Base-by-base conservation (phyloP, 2,329 filamentous ascomycete genomes). In the Cladosporium phlei region DNA sequence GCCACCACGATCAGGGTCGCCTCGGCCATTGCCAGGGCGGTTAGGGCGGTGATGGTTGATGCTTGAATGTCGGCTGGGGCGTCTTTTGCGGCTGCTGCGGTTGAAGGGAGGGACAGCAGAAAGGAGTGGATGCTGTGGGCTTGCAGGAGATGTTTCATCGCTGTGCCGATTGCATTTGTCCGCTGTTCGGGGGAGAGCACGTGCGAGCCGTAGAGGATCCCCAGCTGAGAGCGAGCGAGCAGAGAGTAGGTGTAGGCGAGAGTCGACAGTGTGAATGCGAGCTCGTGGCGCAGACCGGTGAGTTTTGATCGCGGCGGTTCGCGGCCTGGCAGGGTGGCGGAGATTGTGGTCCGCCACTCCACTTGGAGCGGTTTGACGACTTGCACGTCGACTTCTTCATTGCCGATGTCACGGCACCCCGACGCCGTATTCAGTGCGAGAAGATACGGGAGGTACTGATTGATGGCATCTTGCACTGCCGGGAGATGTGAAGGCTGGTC, bases 1-100 rank as follows among this genome's bases (percentile, higher is more conserved):
- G 95, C 66, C 1, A 97, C 88, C 0, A 88, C 88, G 1, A 96
- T 78, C 1, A 97, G 76, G 0, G 90, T 96, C 0, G 90, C 90
- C 67, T 96, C 91, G 2, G 90, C 88, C 24, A 93, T 74, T 0
- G 88, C 82, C 3, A 96, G 74, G 9, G 76, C 77, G 3, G 70
- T 70, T 40, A 75, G 56, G 12, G 71, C 72, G 10, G 66, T 67
- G 30, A 70, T 62, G 27, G 69, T 68, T 3, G 69, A 61, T 3
- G 66, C 60, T 6, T 70, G 66, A 10, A 73, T 69, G 47, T 76
- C 73, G 6, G 61, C 44, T 50, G 55, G 62, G 38, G 51, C 60
- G 52, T 65, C 64, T 61, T 52, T 65, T 52, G 46, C 62, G 74
- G 46, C 79, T 70, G 22, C 80, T 77, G 11, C 74, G 68, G 32